These are phyloP conservation scores for Metroxylon sagu DNA, from an alignment of 176 grass and related monocot genomes.

Conservation along the genomic window DNA sequence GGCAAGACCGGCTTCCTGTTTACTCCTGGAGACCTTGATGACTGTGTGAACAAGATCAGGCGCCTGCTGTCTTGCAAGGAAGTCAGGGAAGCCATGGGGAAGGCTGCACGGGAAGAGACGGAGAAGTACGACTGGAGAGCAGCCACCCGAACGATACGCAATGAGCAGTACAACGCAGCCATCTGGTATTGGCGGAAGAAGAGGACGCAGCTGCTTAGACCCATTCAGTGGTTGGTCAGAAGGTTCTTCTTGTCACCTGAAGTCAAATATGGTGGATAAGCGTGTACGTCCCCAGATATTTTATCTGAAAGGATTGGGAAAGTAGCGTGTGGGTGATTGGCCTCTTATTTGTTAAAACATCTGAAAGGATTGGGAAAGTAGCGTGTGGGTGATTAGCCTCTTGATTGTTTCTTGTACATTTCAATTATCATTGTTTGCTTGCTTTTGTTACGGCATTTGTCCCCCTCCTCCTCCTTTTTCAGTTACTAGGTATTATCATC, in stretches of 20 bases:
- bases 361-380: no score
- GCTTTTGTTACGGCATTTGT: no score
- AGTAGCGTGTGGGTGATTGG: no score
- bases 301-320: no score
- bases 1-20: constrained; percentile 80
- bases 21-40: constrained; percentile 65
- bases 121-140: constrained; percentile 76
- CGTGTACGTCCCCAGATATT: no score
- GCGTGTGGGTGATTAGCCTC: no score
- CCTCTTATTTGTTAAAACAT: no score
- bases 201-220: constrained; percentile 42
- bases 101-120: constrained; percentile 63
- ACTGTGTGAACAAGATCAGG: constrained; percentile 72
- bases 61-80: constrained; percentile 43
- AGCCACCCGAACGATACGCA: constrained; percentile 62
- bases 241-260: constrained; percentile 14
- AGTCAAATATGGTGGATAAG: constrained; percentile 11
- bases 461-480: no score
- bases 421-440: no score
- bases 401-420: no score
- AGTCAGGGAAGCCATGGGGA: constrained; percentile 55
- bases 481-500: no score
- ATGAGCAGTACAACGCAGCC: constrained; percentile 74
- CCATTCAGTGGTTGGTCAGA: constrained; percentile 44
- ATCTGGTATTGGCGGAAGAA: constrained; percentile 92